Conservation (phyloP, 2,329 filamentous ascomycete genomes). For the Akanthomyces muscarius region DNA sequence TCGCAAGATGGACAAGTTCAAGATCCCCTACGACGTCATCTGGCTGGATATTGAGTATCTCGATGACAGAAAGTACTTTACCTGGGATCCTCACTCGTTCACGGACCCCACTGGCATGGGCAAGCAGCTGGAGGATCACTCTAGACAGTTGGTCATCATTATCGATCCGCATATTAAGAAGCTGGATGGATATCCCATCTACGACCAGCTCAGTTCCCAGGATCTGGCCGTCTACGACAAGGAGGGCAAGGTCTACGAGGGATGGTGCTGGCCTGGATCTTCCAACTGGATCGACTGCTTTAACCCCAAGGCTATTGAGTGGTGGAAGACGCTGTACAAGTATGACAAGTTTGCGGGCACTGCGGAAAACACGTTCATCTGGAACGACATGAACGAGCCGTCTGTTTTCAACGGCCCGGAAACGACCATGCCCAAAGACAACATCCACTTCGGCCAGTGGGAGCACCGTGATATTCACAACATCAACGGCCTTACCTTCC, state of each 20-base stretch:
- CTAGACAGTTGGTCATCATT: constrained; percentile 87
- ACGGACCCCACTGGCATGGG: constrained; percentile 82
- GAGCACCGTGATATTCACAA: constrained; percentile 98
- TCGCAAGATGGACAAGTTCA: constrained; percentile 89
- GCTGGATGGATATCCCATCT: constrained; percentile 68
- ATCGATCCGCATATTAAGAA: constrained; percentile 99
- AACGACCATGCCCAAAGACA: constrained; percentile 98
- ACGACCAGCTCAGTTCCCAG: constrained; percentile 78
- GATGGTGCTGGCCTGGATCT: constrained; percentile 98
- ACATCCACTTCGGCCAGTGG: constrained; percentile 86
- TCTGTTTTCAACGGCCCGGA: constrained; percentile 98
- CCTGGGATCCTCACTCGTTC: constrained; percentile 89
- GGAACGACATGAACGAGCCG: constrained; percentile 99
- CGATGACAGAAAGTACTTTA: constrained; percentile 96
- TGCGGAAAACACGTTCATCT: constrained; percentile 82
- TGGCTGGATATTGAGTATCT: constrained; percentile 99
- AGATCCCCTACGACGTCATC: constrained; percentile 97
- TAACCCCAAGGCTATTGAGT: constrained; percentile 83
- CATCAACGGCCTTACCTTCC: constrained; percentile 88
- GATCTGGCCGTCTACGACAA: constrained; percentile 86
- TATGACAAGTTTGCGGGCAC: constrained; percentile 87
- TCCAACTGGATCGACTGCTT: constrained; percentile 97
- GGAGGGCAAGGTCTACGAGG: constrained; percentile 82
- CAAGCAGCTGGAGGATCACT: constrained; percentile 77
- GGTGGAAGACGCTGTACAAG: constrained; percentile 88